Conservation (phyloP, 176 grass and related monocot genomes). For the Carex pumila region DNA sequence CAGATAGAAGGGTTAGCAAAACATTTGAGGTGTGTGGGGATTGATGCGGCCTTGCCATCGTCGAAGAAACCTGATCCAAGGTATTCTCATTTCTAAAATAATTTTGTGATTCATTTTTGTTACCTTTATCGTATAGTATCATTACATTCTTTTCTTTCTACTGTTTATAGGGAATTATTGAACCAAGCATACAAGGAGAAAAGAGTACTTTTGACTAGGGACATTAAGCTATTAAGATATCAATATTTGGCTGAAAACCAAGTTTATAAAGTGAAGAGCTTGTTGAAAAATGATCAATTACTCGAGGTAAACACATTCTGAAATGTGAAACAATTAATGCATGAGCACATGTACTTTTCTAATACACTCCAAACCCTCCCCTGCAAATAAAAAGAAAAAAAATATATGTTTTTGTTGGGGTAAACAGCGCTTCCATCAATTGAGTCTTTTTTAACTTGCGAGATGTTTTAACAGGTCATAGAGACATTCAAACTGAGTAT, state of each 20-base stretch:
- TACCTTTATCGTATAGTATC: background rate
- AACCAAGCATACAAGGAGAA: constrained; percentile 87
- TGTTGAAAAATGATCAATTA: constrained; percentile 91
- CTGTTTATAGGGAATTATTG: constrained; percentile 61
- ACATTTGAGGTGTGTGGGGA: constrained; percentile 87
- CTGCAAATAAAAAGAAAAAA: background rate
- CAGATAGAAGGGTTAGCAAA: constrained; percentile 95
- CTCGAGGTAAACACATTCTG: constrained; percentile 57
- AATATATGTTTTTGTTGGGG: background rate
- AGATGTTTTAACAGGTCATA: constrained; percentile 62
- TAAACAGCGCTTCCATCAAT: background rate
- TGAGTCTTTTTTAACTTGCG: background rate
- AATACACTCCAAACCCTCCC: background rate
- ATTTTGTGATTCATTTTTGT: background rate
- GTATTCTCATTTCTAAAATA: constrained; percentile 23
- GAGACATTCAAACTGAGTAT: constrained; percentile 83
- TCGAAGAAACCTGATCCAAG: constrained; percentile 84
- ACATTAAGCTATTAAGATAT: constrained; percentile 81
- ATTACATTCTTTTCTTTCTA: constrained; percentile 11
- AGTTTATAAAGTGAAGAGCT: constrained; percentile 86
- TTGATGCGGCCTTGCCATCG: constrained; percentile 78
- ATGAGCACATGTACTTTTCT: background rate
- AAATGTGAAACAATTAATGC: background rate
- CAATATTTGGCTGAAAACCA: constrained; percentile 77
- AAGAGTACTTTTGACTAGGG: constrained; percentile 75